phyloP scores from a whole-genome alignment of 1,139 yeast genomes.

The Waltiozyma sp. region DNA sequence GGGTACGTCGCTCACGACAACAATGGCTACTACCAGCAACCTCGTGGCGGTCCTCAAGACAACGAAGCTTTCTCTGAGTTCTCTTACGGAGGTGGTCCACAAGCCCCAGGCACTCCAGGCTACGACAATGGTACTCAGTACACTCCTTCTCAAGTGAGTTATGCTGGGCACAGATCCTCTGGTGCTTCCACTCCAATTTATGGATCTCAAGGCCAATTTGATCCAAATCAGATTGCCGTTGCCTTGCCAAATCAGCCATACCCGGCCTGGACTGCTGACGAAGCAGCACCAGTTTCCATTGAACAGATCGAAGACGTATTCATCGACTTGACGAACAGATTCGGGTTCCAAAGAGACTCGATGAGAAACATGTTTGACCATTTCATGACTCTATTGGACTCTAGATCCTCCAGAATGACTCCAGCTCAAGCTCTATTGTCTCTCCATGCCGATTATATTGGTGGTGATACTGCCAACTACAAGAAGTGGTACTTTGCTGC shows the following conservation, averaged over 20 bases:
- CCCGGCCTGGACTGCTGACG: conserved; percentile 94
- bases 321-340: conserved; percentile 77
- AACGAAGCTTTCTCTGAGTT: conserved; percentile 75
- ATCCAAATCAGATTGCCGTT: conserved; percentile 50
- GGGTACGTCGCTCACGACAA: conserved; percentile 35
- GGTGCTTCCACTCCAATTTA: conserved; percentile 96
- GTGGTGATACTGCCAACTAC: conserved; percentile 87
- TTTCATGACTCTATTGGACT: conserved; percentile 86
- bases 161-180: conserved; percentile 75
- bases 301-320: conserved; percentile 91
- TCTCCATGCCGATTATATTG: conserved; percentile 94
- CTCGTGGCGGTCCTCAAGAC: conserved; percentile 43
- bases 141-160: conserved; percentile 76
- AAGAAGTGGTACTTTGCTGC: conserved; percentile 96
- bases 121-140: conserved; percentile 70
- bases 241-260: conserved; percentile 63
- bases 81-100: conserved; percentile 41
- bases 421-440: conserved; percentile 90
- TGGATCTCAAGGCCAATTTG: conserved; percentile 53
- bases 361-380: conserved; percentile 97
- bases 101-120: conserved; percentile 48
- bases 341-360: conserved; percentile 96
- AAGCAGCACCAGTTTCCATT: conserved; percentile 71
- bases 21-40: conserved; percentile 39
- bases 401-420: conserved; percentile 93